phyloP scores from a whole-genome alignment of 2,329 filamentous ascomycete species.

The Calonectria pseudoturangicola region DNA sequence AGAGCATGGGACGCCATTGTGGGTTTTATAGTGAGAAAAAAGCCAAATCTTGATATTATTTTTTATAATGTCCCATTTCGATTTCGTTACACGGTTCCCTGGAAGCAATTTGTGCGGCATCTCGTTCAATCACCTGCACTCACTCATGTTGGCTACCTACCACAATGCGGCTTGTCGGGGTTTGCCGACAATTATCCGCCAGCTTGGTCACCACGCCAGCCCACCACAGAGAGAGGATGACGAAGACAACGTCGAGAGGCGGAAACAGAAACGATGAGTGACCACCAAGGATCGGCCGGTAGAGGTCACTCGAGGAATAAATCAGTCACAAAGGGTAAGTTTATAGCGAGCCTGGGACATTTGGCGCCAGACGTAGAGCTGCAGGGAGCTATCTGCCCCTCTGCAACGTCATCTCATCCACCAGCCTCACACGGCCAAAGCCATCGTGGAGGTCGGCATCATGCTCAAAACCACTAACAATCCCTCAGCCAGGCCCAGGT shows the following conservation, averaged over 20 bases:
- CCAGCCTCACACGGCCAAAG: conserved; percentile 15
- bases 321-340: conserved; percentile 62
- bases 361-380: not conserved
- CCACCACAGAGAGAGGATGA: conserved; percentile 33
- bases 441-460: not conserved
- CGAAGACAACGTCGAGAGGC: conserved; percentile 38
- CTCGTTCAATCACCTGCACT: not conserved
- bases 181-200: conserved; percentile 54
- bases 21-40: too few relatives aligned
- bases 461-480: conserved; percentile 42
- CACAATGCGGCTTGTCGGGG: not conserved
- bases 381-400: conserved; percentile 1
- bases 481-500: conserved; percentile 74
- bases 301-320: conserved; percentile 62
- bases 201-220: conserved; percentile 32
- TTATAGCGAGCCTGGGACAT: not conserved
- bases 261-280: conserved; percentile 53
- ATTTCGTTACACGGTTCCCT: too few relatives aligned
- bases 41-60: too few relatives aligned
- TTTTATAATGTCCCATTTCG: too few relatives aligned
- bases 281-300: conserved; percentile 53
- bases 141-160: too few relatives aligned
- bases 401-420: conserved; percentile 33
- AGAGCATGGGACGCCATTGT: too few relatives aligned
- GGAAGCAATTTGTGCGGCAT: too few relatives aligned